phyloP scores from a whole-genome alignment of 768 basidiomycete species.

The Cystobasidium onofrii region DNA sequence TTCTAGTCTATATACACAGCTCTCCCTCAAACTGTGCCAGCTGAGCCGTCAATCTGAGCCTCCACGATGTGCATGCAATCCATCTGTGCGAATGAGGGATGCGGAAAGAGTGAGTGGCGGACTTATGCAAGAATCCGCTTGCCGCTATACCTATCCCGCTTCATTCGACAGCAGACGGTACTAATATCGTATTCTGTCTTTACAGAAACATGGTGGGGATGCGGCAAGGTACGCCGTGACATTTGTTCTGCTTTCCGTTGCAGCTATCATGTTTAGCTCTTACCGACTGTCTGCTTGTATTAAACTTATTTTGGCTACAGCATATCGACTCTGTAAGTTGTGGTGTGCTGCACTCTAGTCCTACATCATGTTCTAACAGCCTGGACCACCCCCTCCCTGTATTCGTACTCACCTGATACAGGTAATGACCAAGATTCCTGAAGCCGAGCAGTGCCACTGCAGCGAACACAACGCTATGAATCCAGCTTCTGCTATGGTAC shows the following conservation, averaged over 20 bases:
- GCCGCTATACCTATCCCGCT: too few species aligned
- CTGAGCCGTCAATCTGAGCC: background rate
- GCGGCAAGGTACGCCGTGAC: constrained; percentile 4
- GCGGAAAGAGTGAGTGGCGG: constrained; percentile 15
- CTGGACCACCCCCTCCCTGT: background rate
- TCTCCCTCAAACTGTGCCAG: too few species aligned
- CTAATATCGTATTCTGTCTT: too few species aligned
- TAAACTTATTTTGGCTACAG: constrained; percentile 1
- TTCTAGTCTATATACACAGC: too few species aligned
- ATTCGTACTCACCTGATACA: background rate
- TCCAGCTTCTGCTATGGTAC: background rate
- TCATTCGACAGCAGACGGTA: too few species aligned
- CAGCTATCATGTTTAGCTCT: too few species aligned
- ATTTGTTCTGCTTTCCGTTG: too few species aligned
- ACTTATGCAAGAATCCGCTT: background rate
- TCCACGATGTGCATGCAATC: constrained; percentile 20
- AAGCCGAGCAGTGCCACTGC: constrained; percentile 3
- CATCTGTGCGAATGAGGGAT: background rate
- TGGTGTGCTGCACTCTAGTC: too few species aligned
- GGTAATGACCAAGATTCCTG: constrained; percentile 22
- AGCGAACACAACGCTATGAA: constrained; percentile 13
- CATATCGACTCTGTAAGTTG: constrained; percentile 24
- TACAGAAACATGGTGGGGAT: constrained; percentile 23
- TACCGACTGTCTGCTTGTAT: background rate
- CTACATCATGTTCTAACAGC: too few species aligned